phyloP scores from a whole-genome alignment of 768 basidiomycete species.

The Pleurotus djamor region DNA sequence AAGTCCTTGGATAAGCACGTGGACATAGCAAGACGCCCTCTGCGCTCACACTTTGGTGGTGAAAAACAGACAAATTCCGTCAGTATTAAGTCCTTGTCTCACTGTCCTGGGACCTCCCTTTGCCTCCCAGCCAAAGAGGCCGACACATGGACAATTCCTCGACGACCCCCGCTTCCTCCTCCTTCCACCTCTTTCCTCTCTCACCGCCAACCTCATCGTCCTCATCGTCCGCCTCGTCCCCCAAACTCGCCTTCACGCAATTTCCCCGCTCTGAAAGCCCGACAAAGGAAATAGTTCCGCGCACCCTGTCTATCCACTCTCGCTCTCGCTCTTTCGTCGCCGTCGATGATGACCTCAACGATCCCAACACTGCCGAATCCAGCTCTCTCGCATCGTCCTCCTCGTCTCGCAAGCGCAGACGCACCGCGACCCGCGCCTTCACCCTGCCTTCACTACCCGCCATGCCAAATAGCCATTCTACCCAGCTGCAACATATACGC shows the following conservation, averaged over 20 bases:
- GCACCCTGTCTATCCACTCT: conserved; percentile 14
- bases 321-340: conserved; percentile 23
- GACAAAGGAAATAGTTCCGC: conserved; percentile 10
- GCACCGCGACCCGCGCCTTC: conserved; percentile 24
- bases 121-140: conserved; percentile 1
- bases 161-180: neutral
- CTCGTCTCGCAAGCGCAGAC: conserved; percentile 23
- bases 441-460: conserved; percentile 13
- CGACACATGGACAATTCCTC: conserved; percentile 5
- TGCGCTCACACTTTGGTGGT: neutral
- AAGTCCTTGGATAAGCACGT: neutral
- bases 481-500: conserved; percentile 18
- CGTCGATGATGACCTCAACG: conserved; percentile 40
- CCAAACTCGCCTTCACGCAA: conserved; percentile 16
- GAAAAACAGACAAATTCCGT: conserved; percentile 1
- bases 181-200: conserved; percentile 34
- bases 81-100: conserved; percentile 6
- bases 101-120: conserved; percentile 5
- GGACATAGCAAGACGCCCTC: conserved; percentile 7
- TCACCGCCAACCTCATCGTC: conserved; percentile 42
- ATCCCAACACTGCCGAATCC: conserved; percentile 36
- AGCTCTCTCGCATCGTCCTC: conserved; percentile 24
- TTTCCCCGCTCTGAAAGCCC: conserved; percentile 12
- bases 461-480: neutral
- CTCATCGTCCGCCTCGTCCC: conserved; percentile 20